Base-by-base conservation (phyloP, 306 rosid genomes). In the Cucurbita moschata region DNA sequence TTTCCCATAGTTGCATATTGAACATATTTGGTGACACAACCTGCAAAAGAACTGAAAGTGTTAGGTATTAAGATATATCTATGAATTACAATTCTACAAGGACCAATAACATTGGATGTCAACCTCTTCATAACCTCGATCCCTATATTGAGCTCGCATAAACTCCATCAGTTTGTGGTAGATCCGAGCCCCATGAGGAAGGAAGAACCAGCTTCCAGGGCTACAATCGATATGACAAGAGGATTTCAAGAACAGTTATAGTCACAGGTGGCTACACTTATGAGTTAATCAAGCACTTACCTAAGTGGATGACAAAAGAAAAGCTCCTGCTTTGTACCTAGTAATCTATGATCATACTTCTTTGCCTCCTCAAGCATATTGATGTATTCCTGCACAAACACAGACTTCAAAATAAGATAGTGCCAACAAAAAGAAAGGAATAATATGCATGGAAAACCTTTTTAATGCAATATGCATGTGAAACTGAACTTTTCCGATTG, bases 161-260 rank as follows among this genome's bases (percentile, higher is more conserved):
- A 93, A 93, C 2, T 81, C 85, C 90, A 87, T 87, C 21, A 93
- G 73, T 79, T 86, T 93, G 81, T 85, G 88, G 87, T 93, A 93
- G 69, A 93, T 78, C 62, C 90, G 88, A 54, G 97, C 64, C 40
- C 98, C 98, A 78, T 78, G 87, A 46, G 98, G 97, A 58, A 93
- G 97, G 72, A 93, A 93, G 86, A 93, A 93, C 98, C 98, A 93
- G 80, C 98, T 90, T 81, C 98, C 98, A 16, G 98, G 98, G 78
- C 97, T 93, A 84, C 79, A 72, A 75, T 53, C 71, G 77, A 77
- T 60, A 80, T 58, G 8, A 13, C 9, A 64, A 40, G n/a, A 3
- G 52, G 9, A 64, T 65, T 42, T 42, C 53, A 65, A 42, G 53
- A 65, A 42, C 52, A 18, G 53, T 9, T 18, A 15, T n/a, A 38